Evolutionary conservation across 129 eudicot genomes (phyloP).

Genomic region (Daucus carota): DH1_v3.0 NC_030384.2:32465501-32466000

Average conservation of each 20-base stretch:
- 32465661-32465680: conserved; percentile 27
- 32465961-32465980: not conserved
- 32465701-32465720: conserved; percentile 37
- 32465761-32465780: conserved; percentile 38
- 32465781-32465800: conserved; percentile 28
- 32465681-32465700: conserved; percentile 27
- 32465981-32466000: not conserved
- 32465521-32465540: conserved; percentile 52
- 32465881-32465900: not conserved
- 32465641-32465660: not conserved
- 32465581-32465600: conserved; percentile 32
- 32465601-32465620: not conserved
- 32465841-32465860: conserved; percentile 10
- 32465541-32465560: conserved; percentile 29
- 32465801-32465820: conserved; percentile 34
- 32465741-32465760: conserved; percentile 13
- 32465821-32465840: conserved; percentile 11
- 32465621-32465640: not conserved
- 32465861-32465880: not conserved
- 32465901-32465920: not conserved
- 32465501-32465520: conserved; percentile 32
- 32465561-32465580: conserved; percentile 38
- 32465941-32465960: not conserved
- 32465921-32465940: not conserved
- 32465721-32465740: conserved; percentile 36